phyloP scores from a whole-genome alignment of 805 yeast species.

The Candida lessepsii region DNA sequence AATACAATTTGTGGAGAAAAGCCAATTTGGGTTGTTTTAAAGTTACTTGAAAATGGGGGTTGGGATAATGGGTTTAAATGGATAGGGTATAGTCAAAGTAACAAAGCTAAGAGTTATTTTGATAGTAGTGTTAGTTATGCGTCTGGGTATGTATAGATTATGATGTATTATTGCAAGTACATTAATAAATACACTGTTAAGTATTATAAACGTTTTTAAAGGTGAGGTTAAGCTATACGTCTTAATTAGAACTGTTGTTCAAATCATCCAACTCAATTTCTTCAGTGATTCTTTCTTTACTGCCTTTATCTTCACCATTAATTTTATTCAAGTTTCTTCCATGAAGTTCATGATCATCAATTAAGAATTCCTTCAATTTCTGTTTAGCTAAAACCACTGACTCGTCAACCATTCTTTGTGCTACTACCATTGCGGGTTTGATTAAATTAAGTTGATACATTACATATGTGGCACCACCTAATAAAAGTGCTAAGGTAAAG shows the following conservation, averaged over 20 bases:
- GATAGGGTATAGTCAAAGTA: constrained; percentile 81
- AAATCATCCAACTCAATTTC: constrained; percentile 16
- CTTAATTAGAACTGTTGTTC: background rate
- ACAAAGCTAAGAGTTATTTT: constrained; percentile 38
- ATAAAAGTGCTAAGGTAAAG: constrained; percentile 57
- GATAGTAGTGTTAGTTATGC: constrained; percentile 94
- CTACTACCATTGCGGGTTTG: constrained; percentile 68
- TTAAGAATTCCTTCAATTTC: constrained; percentile 55
- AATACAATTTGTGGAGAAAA: constrained; percentile 94
- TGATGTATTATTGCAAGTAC: background rate
- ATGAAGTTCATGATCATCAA: constrained; percentile 45
- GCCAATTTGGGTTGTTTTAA: constrained; percentile 68
- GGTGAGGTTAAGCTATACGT: background rate
- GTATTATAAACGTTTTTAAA: too few relatives aligned
- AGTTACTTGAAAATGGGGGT: constrained; percentile 23
- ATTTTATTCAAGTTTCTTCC: constrained; percentile 18
- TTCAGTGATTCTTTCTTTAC: too few relatives aligned
- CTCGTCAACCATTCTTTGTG: constrained; percentile 56
- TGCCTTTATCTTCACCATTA: background rate
- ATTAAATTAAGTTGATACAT: constrained; percentile 70
- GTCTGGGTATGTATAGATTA: constrained; percentile 54
- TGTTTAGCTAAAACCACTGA: constrained; percentile 56
- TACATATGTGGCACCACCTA: constrained; percentile 61
- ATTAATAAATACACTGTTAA: too few relatives aligned
- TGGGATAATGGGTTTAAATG: constrained; percentile 46